Percentiles rank a stretch among this genome's conserved stretches.
Conservation (phyloP, 2,329 filamentous ascomycete species). For the Plectosphaerella plurivora region DNA sequence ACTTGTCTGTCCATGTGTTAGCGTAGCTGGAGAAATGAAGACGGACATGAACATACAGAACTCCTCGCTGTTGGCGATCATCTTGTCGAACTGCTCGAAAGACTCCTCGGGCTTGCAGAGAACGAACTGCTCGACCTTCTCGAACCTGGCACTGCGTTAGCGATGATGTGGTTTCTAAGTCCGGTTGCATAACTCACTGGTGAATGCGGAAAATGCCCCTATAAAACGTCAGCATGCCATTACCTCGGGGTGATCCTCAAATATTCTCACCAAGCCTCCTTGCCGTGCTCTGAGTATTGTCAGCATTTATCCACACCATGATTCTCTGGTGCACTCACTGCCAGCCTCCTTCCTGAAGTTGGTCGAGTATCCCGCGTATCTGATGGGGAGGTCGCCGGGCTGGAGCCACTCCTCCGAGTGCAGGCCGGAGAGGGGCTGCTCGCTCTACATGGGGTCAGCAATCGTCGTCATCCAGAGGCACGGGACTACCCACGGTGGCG, state of each 20-base stretch:
- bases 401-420: constrained; percentile 93
- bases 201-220: constrained; percentile 97
- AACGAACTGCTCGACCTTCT: constrained; percentile 68
- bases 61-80: constrained; percentile 87
- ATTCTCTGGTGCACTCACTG: constrained; percentile 51
- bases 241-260: background rate
- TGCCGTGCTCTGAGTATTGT: constrained; percentile 13
- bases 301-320: background rate
- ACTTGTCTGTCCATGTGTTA: background rate
- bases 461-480: constrained; percentile 32
- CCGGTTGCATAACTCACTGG: constrained; percentile 62
- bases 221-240: background rate
- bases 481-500: constrained; percentile 46
- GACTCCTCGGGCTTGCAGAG: constrained; percentile 83
- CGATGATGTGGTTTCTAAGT: constrained; percentile 40
- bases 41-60: constrained; percentile 83
- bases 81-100: constrained; percentile 89
- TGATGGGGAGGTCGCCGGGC: constrained; percentile 80
- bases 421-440: constrained; percentile 90
- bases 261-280: background rate
- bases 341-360: constrained; percentile 97
- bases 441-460: constrained; percentile 24
- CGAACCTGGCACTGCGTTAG: background rate
- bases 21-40: constrained; percentile 34
- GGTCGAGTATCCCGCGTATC: constrained; percentile 87